Evolutionary conservation across 441 rosid genomes (phyloP).

Genomic region (Pelargonium citronellum): DNA sequence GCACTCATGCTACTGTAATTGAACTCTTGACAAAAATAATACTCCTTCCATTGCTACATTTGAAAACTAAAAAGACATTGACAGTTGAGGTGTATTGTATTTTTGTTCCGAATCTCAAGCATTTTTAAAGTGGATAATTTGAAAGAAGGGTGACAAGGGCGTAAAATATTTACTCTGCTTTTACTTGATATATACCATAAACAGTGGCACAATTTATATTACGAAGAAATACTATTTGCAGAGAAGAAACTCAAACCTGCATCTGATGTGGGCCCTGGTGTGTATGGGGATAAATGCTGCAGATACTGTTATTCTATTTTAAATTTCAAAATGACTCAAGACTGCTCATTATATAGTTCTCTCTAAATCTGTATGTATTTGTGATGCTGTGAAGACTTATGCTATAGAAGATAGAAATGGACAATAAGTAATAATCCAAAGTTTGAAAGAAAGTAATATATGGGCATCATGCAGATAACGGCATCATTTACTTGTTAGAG

Average conservation of each 20-base stretch:
- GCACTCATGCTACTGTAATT: background rate
- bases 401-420: background rate
- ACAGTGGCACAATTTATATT: too few species aligned
- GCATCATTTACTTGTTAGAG: background rate
- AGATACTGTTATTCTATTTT: background rate
- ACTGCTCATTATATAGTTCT: background rate
- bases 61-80: background rate
- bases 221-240: background rate
- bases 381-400: background rate
- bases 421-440: background rate
- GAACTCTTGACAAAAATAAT: background rate
- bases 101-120: background rate
- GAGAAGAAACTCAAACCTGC: background rate
- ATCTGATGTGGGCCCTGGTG: background rate
- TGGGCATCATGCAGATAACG: background rate
- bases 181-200: background rate
- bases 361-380: background rate
- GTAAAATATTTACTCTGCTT: background rate
- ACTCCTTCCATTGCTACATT: background rate
- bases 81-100: background rate
- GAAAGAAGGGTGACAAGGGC: background rate
- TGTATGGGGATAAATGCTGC: background rate
- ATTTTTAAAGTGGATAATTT: background rate
- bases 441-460: background rate
- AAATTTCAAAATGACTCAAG: slow-evolving; percentile 1